A percentile compares a stretch with the other conserved stretches of the same genome.
Evolutionary conservation across 371 early-diverging fungal genomes (phyloP).

Genomic region (Rhizopus stolonifer): DNA sequence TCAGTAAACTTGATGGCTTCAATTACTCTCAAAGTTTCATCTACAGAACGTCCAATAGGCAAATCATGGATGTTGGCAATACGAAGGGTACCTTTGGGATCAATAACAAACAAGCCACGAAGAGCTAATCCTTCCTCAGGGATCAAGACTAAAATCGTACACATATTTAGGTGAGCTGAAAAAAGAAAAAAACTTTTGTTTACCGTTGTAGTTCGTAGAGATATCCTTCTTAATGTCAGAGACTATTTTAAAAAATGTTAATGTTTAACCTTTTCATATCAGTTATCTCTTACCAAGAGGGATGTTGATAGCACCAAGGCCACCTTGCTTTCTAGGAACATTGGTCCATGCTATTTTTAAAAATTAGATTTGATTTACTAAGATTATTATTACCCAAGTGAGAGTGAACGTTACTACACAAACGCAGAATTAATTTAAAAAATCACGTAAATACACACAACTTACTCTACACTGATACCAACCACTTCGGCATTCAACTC

Average conservation of each 20-base stretch:
- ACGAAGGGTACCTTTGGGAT: constrained; percentile 83
- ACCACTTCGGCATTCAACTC: constrained; percentile 73
- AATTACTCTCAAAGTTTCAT: constrained; percentile 93
- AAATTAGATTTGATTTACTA: too few relatives aligned
- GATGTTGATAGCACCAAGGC: constrained; percentile 88
- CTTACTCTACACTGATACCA: constrained; percentile 81
- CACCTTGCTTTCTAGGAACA: constrained; percentile 72
- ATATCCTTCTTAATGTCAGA: constrained; percentile 89
- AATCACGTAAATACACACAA: too few relatives aligned
- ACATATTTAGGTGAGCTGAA: too few relatives aligned
- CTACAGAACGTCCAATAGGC: constrained; percentile 93
- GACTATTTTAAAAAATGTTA: constrained; percentile 38
- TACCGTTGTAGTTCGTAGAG: constrained; percentile 78
- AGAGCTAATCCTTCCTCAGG: constrained; percentile 62
- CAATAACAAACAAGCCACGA: constrained; percentile 92
- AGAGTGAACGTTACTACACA: constrained; percentile 40
- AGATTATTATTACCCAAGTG: constrained; percentile 50
- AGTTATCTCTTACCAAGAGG: constrained; percentile 30
- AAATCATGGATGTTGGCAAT: constrained; percentile 63
- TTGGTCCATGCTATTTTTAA: constrained; percentile 56
- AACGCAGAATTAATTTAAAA: background rate
- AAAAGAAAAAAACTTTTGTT: too few relatives aligned
- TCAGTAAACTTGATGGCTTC: constrained; percentile 96
- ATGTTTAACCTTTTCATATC: too few relatives aligned
- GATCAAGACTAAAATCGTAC: constrained; percentile 62